A percentile compares a stretch with the other conserved stretches of the same genome.
Conservation (phyloP, 352 stramenopile genomes). For the Globisporangium iwayamae region DNA sequence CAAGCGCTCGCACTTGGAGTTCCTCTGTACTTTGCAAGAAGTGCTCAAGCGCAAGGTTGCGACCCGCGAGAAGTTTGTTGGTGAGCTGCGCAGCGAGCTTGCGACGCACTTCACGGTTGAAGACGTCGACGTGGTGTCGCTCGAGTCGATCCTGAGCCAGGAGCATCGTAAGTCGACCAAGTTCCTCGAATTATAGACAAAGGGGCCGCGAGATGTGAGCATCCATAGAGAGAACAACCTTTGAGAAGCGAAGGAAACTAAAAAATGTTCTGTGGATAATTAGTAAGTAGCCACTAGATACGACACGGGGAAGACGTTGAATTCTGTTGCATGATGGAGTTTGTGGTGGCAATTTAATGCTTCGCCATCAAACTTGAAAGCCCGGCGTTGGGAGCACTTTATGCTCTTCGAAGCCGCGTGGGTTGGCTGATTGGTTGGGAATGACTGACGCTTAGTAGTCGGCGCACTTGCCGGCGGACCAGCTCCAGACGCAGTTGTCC, state of each 20-base stretch:
- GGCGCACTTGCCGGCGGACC: background rate
- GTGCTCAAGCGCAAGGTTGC: conserved; percentile 38
- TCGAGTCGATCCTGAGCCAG: conserved; percentile 43
- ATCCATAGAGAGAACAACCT: background rate
- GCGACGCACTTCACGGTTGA: conserved; percentile 56
- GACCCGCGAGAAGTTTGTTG: conserved; percentile 40
- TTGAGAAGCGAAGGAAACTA: background rate
- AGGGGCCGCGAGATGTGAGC: background rate
- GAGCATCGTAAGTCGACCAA: conserved; percentile 69
- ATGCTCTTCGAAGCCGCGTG: too few relatives aligned
- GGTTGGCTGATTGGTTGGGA: too few relatives aligned
- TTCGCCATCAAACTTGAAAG: background rate
- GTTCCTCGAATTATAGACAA: conserved; percentile 41
- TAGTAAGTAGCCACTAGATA: background rate
- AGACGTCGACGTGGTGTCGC: conserved; percentile 40
- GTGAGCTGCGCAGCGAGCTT: conserved; percentile 45
- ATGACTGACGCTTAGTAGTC: background rate
- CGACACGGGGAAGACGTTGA: background rate
- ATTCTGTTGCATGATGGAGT: background rate
- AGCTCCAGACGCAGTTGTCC: background rate
- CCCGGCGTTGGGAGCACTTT: too few relatives aligned
- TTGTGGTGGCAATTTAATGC: background rate
- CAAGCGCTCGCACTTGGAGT: conserved; percentile 91
- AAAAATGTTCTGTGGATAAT: background rate
- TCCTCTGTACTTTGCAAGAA: conserved; percentile 90